Conservation (phyloP, 2,329 filamentous ascomycete species). For the Aspergillus piperis region DNA sequence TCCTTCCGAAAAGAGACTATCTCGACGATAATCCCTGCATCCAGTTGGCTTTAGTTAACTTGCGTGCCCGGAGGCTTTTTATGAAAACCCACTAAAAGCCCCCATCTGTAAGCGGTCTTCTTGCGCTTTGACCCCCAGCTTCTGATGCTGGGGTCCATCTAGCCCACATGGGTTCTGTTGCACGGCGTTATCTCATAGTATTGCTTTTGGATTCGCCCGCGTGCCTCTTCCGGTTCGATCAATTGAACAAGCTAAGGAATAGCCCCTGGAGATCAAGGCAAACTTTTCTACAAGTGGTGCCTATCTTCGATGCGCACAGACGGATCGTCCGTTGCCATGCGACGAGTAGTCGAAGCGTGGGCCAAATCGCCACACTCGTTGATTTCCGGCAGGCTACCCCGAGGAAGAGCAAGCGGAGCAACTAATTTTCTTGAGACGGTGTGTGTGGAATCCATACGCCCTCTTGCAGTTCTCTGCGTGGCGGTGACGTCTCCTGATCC, state of each 20-base stretch:
- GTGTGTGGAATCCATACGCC: neutral
- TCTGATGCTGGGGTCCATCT: neutral
- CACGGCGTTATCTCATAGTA: neutral
- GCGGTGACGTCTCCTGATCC: neutral
- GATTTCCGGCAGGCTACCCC: neutral
- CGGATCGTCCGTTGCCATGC: neutral
- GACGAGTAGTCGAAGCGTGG: neutral
- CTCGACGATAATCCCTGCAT: constrained; percentile 4
- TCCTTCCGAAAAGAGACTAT: neutral
- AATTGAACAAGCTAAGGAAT: neutral
- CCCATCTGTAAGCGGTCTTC: neutral
- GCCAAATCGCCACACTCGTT: neutral
- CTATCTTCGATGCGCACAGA: neutral
- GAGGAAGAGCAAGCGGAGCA: neutral
- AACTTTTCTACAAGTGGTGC: neutral
- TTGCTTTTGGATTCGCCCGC: neutral
- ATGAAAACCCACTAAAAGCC: neutral
- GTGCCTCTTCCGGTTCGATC: neutral
- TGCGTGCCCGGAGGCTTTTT: neutral
- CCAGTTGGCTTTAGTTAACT: neutral
- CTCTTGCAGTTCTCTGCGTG: neutral
- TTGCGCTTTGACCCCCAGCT: constrained; percentile 5
- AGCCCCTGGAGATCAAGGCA: neutral
- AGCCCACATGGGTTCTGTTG: neutral
- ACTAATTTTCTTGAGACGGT: neutral